These are phyloP conservation scores for Hirsutella rhossiliensis DNA, from an alignment of 2,329 filamentous ascomycete species.

Conservation along the genomic window DNA sequence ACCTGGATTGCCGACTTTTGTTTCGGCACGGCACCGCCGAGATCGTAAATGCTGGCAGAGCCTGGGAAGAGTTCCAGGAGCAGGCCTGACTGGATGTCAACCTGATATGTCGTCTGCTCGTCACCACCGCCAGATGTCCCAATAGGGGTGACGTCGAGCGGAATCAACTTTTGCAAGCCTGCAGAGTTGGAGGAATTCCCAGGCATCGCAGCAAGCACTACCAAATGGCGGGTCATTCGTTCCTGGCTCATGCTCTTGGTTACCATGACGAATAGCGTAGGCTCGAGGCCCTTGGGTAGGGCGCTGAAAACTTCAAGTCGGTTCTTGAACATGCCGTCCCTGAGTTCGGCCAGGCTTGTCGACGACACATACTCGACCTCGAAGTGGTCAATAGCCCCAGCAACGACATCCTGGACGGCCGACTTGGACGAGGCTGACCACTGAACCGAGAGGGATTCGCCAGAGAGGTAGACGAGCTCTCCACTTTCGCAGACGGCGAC, in stretches of 20 bases:
- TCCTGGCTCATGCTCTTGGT: slow-evolving; percentile 22
- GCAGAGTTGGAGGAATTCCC: slow-evolving; percentile 11
- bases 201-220: slow-evolving; percentile 20
- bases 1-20: slow-evolving; percentile 41
- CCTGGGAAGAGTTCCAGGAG: slow-evolving; percentile 47
- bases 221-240: slow-evolving; percentile 16
- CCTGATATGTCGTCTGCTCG: slow-evolving; percentile 27
- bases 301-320: slow-evolving; percentile 38
- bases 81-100: slow-evolving; percentile 52
- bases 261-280: slow-evolving; percentile 43
- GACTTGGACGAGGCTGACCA: slow-evolving; percentile 23
- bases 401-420: slow-evolving; percentile 21
- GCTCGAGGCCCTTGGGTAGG: slow-evolving; percentile 34
- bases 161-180: slow-evolving; percentile 22
- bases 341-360: slow-evolving; percentile 32
- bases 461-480: slow-evolving; percentile 46
- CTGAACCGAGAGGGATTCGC: slow-evolving; percentile 29
- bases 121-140: slow-evolving; percentile 9
- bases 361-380: slow-evolving; percentile 38
- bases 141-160: slow-evolving; percentile 27
- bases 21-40: slow-evolving; percentile 50
- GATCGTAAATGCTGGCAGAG: slow-evolving; percentile 48
- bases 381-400: slow-evolving; percentile 21
- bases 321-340: slow-evolving; percentile 42
- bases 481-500: slow-evolving; percentile 49